Evolutionary conservation across 495 filamentous ascomycete species (phyloP), one percentile per base, ranked within the genome.

Genomic region (Amorphotheca resinae): DNA sequence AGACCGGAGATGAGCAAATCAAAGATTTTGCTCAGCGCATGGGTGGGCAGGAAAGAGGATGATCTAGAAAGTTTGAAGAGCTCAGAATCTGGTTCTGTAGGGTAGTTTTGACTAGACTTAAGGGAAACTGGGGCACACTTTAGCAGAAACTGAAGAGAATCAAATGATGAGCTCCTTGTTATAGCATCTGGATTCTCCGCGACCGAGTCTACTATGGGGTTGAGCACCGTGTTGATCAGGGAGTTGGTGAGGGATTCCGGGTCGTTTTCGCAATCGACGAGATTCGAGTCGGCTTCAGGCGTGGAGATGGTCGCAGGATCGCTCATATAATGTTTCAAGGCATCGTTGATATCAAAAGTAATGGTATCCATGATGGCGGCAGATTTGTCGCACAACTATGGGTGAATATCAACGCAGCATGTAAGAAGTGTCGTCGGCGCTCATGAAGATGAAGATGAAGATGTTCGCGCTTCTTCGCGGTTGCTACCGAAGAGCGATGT

Each of bases 321-420:
- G 65, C 82, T 85, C 69, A 93, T 80, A 63, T 99, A 96, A 57
- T 82, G 73, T 68, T 93, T 95, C 62, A 96, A 79, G 48, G 87
- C 82, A 56, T 91, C 79, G 63, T 95, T 95, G 61, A 99, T 83
- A 59, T 96, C 85, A 64, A 96, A 99, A 46, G 78, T 74, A 52
- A 84, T 68, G 42, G 58, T 63, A 57, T 84, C 86, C 87, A 94
- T 94, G 53, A 51, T 41, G 37, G 33, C 31, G 15, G 22, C 3
- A 8, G 17, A 5, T 7, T 44, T 15, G 33, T 35, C 33, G 43
- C 48, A 47, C 41, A 32, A 22, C 18, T 30, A 33, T 23, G 28
- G 23, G 26, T 46, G 14, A 53, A 50, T 9, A 48, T 41, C 41
- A 46, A 45, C 49, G 36, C 20, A 22, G 28, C 37, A 30, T 41